Evolutionary conservation across 805 yeast species (phyloP).

Genomic region (Yarrowia sp.): DNA sequence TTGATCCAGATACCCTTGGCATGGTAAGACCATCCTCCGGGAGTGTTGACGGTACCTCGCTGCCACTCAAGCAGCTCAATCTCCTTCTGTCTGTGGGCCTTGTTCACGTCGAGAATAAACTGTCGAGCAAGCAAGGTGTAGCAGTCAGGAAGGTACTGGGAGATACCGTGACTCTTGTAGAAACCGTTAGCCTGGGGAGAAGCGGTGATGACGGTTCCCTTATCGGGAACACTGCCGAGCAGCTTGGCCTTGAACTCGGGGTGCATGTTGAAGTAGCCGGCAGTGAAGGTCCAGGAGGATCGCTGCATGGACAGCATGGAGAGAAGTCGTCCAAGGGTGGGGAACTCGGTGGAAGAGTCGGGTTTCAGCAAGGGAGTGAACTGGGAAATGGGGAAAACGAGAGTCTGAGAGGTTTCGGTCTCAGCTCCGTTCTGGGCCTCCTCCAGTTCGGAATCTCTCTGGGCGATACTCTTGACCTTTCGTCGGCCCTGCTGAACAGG

Average conservation of each 20-base stretch:
- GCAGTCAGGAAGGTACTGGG: conserved; percentile 84
- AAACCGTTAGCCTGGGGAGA: conserved; percentile 95
- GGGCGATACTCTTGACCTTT: conserved; percentile 6
- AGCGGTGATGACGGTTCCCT: conserved; percentile 83
- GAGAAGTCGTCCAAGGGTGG: conserved; percentile 66
- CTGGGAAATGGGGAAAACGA: conserved; percentile 90
- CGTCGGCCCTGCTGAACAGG: conserved; percentile 48
- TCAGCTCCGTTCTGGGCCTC: conserved; percentile 45
- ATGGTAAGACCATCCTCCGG: conserved; percentile 95
- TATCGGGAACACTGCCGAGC: conserved; percentile 59
- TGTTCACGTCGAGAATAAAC: conserved; percentile 63
- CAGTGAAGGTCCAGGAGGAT: conserved; percentile 85
- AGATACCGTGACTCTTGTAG: conserved; percentile 81
- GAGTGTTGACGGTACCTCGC: conserved; percentile 71
- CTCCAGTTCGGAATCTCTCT: conserved; percentile 5
- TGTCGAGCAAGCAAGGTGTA: conserved; percentile 76
- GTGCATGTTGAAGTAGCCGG: conserved; percentile 94
- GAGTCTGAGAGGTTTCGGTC: conserved; percentile 56
- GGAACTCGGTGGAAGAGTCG: conserved; percentile 82
- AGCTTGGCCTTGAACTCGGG: conserved; percentile 71
- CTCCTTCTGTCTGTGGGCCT: conserved; percentile 50
- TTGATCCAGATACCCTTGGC: conserved; percentile 94
- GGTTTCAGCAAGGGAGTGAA: conserved; percentile 78
- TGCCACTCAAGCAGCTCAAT: conserved; percentile 83
- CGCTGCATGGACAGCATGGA: conserved; percentile 62